Conservation (phyloP, 805 yeast genomes). For the Candida nanaspora region DNA sequence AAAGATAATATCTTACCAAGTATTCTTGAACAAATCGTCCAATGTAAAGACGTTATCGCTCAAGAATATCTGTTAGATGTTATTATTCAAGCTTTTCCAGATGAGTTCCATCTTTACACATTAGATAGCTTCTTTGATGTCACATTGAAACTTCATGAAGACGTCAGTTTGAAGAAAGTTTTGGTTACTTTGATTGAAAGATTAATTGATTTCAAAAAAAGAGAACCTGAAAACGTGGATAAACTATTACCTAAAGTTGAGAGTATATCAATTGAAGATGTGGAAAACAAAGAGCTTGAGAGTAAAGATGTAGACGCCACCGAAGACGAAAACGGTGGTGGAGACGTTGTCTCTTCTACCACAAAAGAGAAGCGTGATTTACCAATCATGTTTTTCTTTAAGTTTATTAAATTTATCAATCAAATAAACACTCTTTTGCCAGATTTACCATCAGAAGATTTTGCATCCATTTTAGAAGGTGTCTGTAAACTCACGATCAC, state of each 20-base stretch:
- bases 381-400: conserved; percentile 40
- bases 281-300: too few relatives aligned
- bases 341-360: too few relatives aligned
- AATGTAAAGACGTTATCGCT: conserved; percentile 86
- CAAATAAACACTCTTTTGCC: conserved; percentile 51
- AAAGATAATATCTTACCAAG: conserved; percentile 61
- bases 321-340: conserved; percentile 4
- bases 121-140: conserved; percentile 60
- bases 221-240: conserved; percentile 24
- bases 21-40: conserved; percentile 82
- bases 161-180: conserved; percentile 59
- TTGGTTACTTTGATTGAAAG: conserved; percentile 68
- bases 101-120: conserved; percentile 76
- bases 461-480: conserved; percentile 57
- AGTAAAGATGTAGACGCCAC: conserved; percentile 3
- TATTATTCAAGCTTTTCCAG: conserved; percentile 90
- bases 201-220: conserved; percentile 44
- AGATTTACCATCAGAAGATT: conserved; percentile 60
- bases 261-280: conserved; percentile 1
- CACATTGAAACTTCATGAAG: conserved; percentile 59
- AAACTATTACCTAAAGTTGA: conserved; percentile 1
- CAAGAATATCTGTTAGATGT: conserved; percentile 91
- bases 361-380: conserved; percentile 4
- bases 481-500: conserved; percentile 55
- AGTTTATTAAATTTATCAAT: conserved; percentile 60